phyloP scores from a whole-genome alignment of 495 filamentous ascomycete genomes.

The Annulohypoxylon stygium region DNA sequence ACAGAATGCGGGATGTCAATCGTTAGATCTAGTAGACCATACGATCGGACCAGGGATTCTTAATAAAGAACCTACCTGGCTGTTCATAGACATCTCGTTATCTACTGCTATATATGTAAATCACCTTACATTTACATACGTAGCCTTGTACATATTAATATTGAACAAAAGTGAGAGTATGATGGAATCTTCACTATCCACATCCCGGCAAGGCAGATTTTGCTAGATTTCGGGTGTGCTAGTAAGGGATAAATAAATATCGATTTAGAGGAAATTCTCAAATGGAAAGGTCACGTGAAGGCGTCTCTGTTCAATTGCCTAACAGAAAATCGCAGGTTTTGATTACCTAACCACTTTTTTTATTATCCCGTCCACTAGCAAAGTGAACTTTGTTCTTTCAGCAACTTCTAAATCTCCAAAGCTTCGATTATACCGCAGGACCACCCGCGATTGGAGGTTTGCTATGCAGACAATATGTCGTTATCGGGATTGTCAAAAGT shows the following conservation, averaged over 20 bases:
- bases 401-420: not conserved
- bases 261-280: not conserved
- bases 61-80: not conserved
- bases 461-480: slow-evolving; percentile 5
- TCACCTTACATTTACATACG: not conserved
- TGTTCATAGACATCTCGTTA: not conserved
- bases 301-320: not conserved
- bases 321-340: not conserved
- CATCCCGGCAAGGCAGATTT: not conserved
- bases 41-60: slow-evolving; percentile 3
- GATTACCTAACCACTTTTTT: not conserved
- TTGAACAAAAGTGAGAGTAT: no score
- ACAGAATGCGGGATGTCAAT: not conserved
- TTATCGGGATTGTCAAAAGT: slow-evolving; percentile 7
- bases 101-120: not conserved
- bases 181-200: no score
- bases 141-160: not conserved
- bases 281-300: not conserved
- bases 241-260: not conserved
- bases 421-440: not conserved
- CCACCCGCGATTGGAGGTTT: not conserved
- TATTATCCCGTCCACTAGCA: not conserved
- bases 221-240: not conserved
- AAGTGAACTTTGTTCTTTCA: not conserved
- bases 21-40: slow-evolving; percentile 3